phyloP scores from a whole-genome alignment of 2,329 filamentous ascomycete genomes.

The Metarhizium anisopliae region DNA sequence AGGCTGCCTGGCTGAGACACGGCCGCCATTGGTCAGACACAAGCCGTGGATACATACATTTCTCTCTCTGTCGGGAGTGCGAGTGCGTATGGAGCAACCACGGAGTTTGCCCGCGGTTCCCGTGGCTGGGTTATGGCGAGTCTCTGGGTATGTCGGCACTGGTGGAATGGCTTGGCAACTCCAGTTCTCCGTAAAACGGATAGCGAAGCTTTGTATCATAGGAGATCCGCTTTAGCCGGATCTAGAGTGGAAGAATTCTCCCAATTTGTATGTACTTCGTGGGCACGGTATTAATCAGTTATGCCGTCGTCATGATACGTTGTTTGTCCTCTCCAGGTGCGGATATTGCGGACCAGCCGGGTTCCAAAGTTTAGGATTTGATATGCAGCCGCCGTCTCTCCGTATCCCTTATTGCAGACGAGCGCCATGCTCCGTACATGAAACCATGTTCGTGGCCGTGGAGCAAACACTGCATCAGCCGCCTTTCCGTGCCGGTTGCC shows the following conservation, averaged over 20 bases:
- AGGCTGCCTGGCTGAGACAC: neutral
- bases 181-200: neutral
- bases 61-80: neutral
- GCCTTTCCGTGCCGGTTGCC: neutral
- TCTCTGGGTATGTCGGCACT: neutral
- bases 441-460: neutral
- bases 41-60: neutral
- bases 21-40: neutral
- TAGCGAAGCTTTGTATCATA: neutral
- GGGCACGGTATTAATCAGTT: neutral
- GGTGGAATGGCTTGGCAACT: neutral
- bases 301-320: neutral
- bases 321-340: neutral
- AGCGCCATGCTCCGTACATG: neutral
- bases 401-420: no score
- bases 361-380: neutral
- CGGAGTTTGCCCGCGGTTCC: neutral
- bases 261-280: neutral
- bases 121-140: neutral
- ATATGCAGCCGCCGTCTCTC: neutral
- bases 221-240: slow-evolving; percentile 2
- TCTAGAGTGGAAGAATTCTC: neutral
- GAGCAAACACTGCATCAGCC: neutral
- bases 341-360: neutral
- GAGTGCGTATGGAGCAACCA: neutral